phyloP scores from a whole-genome alignment of 441 rosid species.

The Raphanus hybrid region DNA sequence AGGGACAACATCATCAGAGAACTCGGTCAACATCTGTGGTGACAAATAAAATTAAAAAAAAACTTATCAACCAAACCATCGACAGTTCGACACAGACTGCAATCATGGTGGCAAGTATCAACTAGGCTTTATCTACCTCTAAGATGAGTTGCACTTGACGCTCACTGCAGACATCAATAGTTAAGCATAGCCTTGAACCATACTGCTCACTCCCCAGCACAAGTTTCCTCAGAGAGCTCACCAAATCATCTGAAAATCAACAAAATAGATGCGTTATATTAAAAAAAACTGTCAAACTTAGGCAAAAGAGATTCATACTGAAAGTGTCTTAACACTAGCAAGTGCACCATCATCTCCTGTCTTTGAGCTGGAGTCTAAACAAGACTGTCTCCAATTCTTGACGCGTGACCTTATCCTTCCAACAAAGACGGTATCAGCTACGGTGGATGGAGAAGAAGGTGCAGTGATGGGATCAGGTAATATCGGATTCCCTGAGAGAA shows the following conservation, averaged over 20 bases:
- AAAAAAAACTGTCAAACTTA: slow-evolving; percentile 7
- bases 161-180: slow-evolving; percentile 83
- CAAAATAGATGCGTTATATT: slow-evolving; percentile 9
- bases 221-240: slow-evolving; percentile 63
- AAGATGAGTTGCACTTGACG: slow-evolving; percentile 76
- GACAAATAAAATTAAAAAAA: slow-evolving; percentile 5
- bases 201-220: slow-evolving; percentile 63
- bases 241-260: slow-evolving; percentile 57
- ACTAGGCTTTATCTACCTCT: slow-evolving; percentile 52
- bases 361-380: slow-evolving; percentile 44
- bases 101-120: not conserved
- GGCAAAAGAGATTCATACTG: slow-evolving; percentile 28
- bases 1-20: slow-evolving; percentile 70
- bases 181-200: slow-evolving; percentile 75
- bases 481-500: slow-evolving; percentile 60
- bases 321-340: slow-evolving; percentile 27
- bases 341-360: slow-evolving; percentile 64
- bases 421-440: slow-evolving; percentile 74
- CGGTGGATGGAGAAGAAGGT: slow-evolving; percentile 53
- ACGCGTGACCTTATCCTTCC: slow-evolving; percentile 73
- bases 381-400: slow-evolving; percentile 71
- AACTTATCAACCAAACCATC: slow-evolving; percentile 13
- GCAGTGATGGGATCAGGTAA: slow-evolving; percentile 37
- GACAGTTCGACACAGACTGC: not conserved
- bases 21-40: slow-evolving; percentile 67